Base-by-base conservation (phyloP, 805 yeast species). In the Saccharomycopsis sp. region DNA sequence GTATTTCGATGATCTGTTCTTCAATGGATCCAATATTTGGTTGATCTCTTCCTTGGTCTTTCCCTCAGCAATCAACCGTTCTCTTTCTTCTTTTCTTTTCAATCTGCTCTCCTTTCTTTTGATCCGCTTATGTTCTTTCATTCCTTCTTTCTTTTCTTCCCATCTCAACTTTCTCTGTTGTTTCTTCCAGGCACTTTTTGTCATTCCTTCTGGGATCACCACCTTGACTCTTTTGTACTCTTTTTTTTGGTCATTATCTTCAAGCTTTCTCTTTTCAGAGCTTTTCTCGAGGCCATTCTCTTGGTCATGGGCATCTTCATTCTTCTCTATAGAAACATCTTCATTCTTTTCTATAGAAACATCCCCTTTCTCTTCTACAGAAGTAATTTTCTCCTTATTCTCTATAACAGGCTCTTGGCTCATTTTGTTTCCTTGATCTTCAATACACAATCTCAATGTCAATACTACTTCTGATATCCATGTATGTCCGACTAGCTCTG, bases 101-200 rank as follows among this genome's bases (percentile, higher is more conserved):
- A 69, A 73, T 54, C 73, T 72, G 3, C 76, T 74, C 47, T 70
- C 72, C 66, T 75, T 80, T 65, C 83, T 80, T 76, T 80, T 85
- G 70, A 75, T 82, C 66, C 76, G 80, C 62, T 83, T 78, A 9
- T 72, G 71, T 53, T 75, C 78, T 44, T 80, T 75, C 65, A 79
- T 82, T 56, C 82, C 85, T 1, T 79, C 89, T 67, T 87, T 85
- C 49, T 78, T 77, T 53, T 79, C 86, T 52, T 84, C 90, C 78
- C 86, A 83, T 61, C 74, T 74, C 65, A 78, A 75, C 61, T 70
- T 77, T 64, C 79, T 84, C 66, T 85, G 81, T 60, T 79, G 76
- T 65, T 84, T 84, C 70, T 93, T 93, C 87, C 90, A 93, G 59
- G 87, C 92, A 15, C 81, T 79, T 67, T 87, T 89, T 34, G 96